Percentiles rank a stretch among this genome's conserved stretches.
Conservation (phyloP, 1,139 yeast genomes). For the Protomyces gravidus region DNA sequence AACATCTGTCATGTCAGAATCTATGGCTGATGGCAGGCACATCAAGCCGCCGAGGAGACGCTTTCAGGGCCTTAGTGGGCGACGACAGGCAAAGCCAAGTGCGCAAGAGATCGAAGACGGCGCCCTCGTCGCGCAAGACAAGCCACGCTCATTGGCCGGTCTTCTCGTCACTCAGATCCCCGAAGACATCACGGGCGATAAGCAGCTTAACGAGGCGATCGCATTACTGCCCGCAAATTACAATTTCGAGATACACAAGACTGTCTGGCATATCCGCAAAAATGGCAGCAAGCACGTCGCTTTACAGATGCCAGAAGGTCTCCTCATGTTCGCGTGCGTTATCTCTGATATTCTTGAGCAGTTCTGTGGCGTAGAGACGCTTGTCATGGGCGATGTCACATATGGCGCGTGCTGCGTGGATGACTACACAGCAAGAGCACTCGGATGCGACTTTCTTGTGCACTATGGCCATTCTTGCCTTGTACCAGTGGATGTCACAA, state of each 20-base stretch:
- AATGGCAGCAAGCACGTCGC: constrained; percentile 74
- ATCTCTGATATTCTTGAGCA: constrained; percentile 88
- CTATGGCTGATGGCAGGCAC: not conserved
- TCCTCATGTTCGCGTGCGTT: constrained; percentile 77
- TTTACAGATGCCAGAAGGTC: constrained; percentile 95
- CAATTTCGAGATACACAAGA: constrained; percentile 91
- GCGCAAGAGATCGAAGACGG: constrained; percentile 25
- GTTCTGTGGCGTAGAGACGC: constrained; percentile 73
- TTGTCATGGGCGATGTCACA: constrained; percentile 98
- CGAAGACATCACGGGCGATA: constrained; percentile 70
- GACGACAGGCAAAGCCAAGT: not conserved
- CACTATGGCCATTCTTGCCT: constrained; percentile 97
- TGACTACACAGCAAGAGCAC: constrained; percentile 86
- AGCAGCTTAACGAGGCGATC: constrained; percentile 75
- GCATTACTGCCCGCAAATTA: constrained; percentile 80
- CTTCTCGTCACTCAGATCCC: constrained; percentile 87
- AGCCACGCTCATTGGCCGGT: constrained; percentile 4
- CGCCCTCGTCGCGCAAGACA: constrained; percentile 12
- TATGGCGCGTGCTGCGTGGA: constrained; percentile 99
- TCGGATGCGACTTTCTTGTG: constrained; percentile 89
- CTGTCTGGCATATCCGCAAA: constrained; percentile 85
- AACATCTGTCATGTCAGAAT: too few species aligned
- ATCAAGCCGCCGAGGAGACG: constrained; percentile 24
- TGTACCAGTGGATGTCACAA: constrained; percentile 89
- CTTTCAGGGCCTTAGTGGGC: constrained; percentile 10